Conservation (phyloP, 2,329 filamentous ascomycete species). For the Monosporascus sp. region DNA sequence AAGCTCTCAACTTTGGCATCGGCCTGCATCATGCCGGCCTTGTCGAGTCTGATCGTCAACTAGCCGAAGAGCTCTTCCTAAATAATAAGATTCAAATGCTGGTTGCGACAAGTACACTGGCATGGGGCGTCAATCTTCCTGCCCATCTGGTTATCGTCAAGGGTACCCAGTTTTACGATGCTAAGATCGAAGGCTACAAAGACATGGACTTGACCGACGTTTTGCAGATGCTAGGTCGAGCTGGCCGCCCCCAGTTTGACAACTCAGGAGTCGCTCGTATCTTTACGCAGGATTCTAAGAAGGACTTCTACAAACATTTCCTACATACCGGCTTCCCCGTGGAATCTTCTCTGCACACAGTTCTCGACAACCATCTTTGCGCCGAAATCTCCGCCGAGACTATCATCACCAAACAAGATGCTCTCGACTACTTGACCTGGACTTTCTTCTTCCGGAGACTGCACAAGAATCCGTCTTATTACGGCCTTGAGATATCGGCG, state of each 20-base stretch:
- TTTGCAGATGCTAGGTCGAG: slow-evolving; percentile 93
- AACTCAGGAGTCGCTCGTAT: slow-evolving; percentile 93
- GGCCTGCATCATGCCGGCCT: slow-evolving; percentile 95
- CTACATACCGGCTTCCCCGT: slow-evolving; percentile 96
- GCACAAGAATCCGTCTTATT: slow-evolving; percentile 98
- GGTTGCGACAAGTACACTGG: slow-evolving; percentile 89
- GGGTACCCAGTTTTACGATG: slow-evolving; percentile 96
- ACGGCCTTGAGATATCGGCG: slow-evolving; percentile 86
- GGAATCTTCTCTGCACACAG: slow-evolving; percentile 92
- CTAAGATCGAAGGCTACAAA: slow-evolving; percentile 94
- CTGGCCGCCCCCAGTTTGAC: slow-evolving; percentile 94
- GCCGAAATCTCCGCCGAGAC: slow-evolving; percentile 93
- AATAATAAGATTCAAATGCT: slow-evolving; percentile 98
- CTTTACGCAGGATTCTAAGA: slow-evolving; percentile 95
- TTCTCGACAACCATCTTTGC: slow-evolving; percentile 92
- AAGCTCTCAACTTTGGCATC: slow-evolving; percentile 96
- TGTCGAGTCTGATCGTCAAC: slow-evolving; percentile 85
- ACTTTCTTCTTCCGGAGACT: slow-evolving; percentile 97
- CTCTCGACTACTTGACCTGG: slow-evolving; percentile 96
- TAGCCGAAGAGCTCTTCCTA: slow-evolving; percentile 90
- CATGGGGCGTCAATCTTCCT: slow-evolving; percentile 96
- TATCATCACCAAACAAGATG: slow-evolving; percentile 90
- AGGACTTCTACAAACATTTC: slow-evolving; percentile 99
- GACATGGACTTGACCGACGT: slow-evolving; percentile 99
- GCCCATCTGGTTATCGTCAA: slow-evolving; percentile 97